These are phyloP conservation scores for Tylopilus intermedius DNA, from an alignment of 768 basidiomycete genomes.

Conservation along the genomic window DNA sequence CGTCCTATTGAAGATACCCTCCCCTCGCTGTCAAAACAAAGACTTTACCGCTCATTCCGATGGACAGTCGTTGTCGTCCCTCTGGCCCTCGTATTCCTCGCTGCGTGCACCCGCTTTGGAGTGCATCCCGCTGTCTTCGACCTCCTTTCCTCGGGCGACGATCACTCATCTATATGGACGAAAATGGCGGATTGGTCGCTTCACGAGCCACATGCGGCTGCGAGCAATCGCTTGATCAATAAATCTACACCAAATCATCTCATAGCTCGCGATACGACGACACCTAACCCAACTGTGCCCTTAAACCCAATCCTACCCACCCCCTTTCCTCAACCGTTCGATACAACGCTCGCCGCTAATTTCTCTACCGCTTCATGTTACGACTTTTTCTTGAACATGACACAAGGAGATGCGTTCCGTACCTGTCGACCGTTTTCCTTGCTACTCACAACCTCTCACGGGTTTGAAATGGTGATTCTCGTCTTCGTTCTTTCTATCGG, in stretches of 20 bases:
- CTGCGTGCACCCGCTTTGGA: slow-evolving; percentile 47
- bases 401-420: slow-evolving; percentile 53
- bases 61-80: slow-evolving; percentile 59
- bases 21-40: slow-evolving; percentile 26
- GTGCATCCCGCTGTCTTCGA: slow-evolving; percentile 46
- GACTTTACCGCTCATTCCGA: slow-evolving; percentile 35
- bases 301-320: slow-evolving; percentile 50
- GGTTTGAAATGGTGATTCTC: slow-evolving; percentile 50
- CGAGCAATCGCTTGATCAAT: slow-evolving; percentile 2
- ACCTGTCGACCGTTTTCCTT: slow-evolving; percentile 74
- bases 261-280: slow-evolving; percentile 5
- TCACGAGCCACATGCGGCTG: slow-evolving; percentile 38
- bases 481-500: not conserved
- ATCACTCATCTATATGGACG: slow-evolving; percentile 28
- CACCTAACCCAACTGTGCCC: slow-evolving; percentile 26
- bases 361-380: slow-evolving; percentile 63
- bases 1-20: slow-evolving; percentile 2
- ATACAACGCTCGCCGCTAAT: slow-evolving; percentile 56
- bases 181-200: slow-evolving; percentile 34
- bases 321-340: slow-evolving; percentile 76
- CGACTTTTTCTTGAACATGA: slow-evolving; percentile 75
- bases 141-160: slow-evolving; percentile 28
- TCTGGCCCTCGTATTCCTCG: slow-evolving; percentile 49
- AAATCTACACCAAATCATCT: slow-evolving; percentile 7
- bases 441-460: slow-evolving; percentile 49